Evolutionary conservation across 2,329 filamentous ascomycete species (phyloP).

Genomic region (Rugonectria rugulosa): DNA sequence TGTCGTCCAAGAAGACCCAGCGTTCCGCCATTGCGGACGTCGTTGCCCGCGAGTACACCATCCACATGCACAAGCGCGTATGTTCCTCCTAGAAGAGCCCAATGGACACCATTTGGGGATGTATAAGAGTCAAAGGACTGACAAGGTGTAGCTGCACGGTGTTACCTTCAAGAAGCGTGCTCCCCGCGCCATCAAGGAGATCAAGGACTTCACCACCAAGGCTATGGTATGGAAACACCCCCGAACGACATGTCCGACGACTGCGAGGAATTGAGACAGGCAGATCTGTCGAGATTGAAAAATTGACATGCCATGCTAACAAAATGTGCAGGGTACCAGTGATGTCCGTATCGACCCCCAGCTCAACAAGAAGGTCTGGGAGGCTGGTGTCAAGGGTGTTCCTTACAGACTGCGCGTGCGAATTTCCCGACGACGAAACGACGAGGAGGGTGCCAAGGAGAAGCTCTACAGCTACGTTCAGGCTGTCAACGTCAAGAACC

Average conservation of each 20-base stretch:
- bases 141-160: slow-evolving; percentile 80
- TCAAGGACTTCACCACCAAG: slow-evolving; percentile 90
- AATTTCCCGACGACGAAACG: slow-evolving; percentile 99
- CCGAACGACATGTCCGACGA: slow-evolving; percentile 12
- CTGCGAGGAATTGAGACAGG: slow-evolving; percentile 20
- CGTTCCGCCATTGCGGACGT: slow-evolving; percentile 99
- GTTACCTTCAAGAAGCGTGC: slow-evolving; percentile 99
- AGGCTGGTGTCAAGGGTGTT: slow-evolving; percentile 98
- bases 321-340: slow-evolving; percentile 76
- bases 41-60: slow-evolving; percentile 99
- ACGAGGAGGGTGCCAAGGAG: slow-evolving; percentile 99
- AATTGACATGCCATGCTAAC: slow-evolving; percentile 29
- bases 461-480: slow-evolving; percentile 99
- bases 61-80: slow-evolving; percentile 97
- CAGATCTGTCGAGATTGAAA: slow-evolving; percentile 1
- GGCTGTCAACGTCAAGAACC: slow-evolving; percentile 99
- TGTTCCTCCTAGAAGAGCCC: slow-evolving; percentile 34
- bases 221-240: slow-evolving; percentile 81
- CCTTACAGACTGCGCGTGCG: slow-evolving; percentile 96
- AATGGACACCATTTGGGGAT: slow-evolving; percentile 18
- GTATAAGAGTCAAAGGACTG: slow-evolving; percentile 22
- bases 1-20: slow-evolving; percentile 57
- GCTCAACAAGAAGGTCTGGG: slow-evolving; percentile 99
- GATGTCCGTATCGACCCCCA: slow-evolving; percentile 98
- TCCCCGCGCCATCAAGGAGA: slow-evolving; percentile 99